These are phyloP conservation scores for Apophysomyces ossiformis DNA, from an alignment of 371 early-diverging fungal genomes.

Conservation along the genomic window DNA sequence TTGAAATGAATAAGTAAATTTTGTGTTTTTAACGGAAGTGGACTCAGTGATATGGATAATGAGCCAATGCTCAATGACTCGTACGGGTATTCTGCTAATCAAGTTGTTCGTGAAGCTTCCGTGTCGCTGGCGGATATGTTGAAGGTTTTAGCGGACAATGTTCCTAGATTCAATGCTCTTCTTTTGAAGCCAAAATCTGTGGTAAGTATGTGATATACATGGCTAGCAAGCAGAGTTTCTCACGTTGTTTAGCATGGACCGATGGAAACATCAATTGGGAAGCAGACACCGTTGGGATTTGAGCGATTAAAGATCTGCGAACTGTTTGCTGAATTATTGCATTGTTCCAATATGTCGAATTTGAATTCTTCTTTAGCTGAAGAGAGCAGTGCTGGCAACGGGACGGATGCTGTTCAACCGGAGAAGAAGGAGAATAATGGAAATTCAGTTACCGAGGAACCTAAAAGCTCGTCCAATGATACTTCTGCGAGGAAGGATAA, in stretches of 20 bases:
- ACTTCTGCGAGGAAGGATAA: background rate
- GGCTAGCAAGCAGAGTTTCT: background rate
- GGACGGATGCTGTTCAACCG: background rate
- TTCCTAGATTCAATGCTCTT: conserved; percentile 68
- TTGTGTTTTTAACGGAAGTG: background rate
- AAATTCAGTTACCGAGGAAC: conserved; percentile 10
- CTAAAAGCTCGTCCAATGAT: background rate
- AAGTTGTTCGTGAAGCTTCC: conserved; percentile 22
- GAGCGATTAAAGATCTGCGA: conserved; percentile 94
- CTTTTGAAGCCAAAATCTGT: conserved; percentile 63
- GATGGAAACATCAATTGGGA: conserved; percentile 69
- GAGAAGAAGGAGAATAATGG: conserved; percentile 4
- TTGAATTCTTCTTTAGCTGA: conserved; percentile 42
- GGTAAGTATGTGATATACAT: conserved; percentile 37
- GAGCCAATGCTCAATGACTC: conserved; percentile 33
- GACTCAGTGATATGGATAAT: conserved; percentile 36
- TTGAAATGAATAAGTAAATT: background rate
- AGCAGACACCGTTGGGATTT: conserved; percentile 83
- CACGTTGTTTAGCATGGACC: conserved; percentile 35
- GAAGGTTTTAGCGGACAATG: conserved; percentile 72
- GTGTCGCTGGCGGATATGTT: conserved; percentile 78
- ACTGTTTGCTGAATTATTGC: conserved; percentile 93
- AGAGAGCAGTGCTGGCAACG: background rate
- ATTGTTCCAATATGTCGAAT: conserved; percentile 82
- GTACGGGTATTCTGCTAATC: conserved; percentile 31